phyloP scores from a whole-genome alignment of 1,284 basidiomycete genomes.

The Papiliotrema flavescens region DNA sequence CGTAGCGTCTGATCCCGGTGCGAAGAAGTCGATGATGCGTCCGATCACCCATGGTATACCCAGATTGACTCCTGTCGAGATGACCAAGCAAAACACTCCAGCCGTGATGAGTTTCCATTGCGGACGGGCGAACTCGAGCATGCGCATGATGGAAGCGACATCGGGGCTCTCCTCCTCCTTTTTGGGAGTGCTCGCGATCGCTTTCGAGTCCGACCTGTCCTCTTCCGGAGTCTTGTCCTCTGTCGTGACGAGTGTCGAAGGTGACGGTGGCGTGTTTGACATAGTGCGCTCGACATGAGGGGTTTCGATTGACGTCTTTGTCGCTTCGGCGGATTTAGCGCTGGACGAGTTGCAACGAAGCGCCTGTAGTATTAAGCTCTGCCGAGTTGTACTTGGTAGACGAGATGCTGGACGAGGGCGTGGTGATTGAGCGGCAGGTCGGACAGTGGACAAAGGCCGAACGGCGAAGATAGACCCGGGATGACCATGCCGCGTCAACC shows the following conservation, averaged over 20 bases:
- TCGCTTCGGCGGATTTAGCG: conserved; percentile 1
- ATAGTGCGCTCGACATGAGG: neutral
- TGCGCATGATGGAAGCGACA: conserved; percentile 37
- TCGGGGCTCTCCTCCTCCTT: conserved; percentile 27
- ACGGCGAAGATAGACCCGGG: no score
- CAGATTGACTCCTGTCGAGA: conserved; percentile 42
- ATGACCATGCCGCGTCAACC: neutral
- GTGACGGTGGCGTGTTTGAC: conserved; percentile 2
- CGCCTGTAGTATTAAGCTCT: neutral
- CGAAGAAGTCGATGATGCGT: conserved; percentile 47
- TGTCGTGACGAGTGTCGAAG: neutral
- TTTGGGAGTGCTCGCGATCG: neutral
- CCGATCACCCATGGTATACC: conserved; percentile 44
- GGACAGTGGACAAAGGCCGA: no score
- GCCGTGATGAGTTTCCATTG: conserved; percentile 40
- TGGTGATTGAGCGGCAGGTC: no score
- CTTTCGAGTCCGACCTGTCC: neutral
- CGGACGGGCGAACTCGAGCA: conserved; percentile 41
- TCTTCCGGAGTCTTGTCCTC: neutral
- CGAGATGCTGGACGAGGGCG: no score
- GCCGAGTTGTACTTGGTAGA: no score
- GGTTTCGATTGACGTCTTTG: conserved; percentile 4
- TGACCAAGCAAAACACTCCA: conserved; percentile 34
- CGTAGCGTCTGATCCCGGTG: conserved; percentile 40
- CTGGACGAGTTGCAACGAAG: conserved; percentile 18